A percentile compares a stretch with the other conserved stretches of the same genome.
Conservation (phyloP, 2,329 filamentous ascomycete genomes). For the Davidsoniella neocaledoniae region DNA sequence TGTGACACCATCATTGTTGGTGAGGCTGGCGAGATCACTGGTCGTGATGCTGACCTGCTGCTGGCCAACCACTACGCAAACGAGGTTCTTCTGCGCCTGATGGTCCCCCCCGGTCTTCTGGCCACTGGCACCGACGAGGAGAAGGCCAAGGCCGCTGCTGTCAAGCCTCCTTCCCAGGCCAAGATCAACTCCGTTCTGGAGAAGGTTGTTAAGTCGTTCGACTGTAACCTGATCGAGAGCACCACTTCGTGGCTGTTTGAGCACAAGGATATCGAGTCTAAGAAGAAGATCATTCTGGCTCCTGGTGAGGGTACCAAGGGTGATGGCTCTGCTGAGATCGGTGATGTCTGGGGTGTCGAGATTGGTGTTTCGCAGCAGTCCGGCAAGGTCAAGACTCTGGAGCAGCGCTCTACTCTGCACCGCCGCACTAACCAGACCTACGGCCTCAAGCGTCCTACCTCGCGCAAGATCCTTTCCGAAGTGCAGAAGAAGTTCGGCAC, state of each 20-base stretch:
- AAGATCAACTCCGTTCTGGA: slow-evolving; percentile 79
- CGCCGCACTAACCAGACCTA: slow-evolving; percentile 86
- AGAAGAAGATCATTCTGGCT: slow-evolving; percentile 94
- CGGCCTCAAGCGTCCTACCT: slow-evolving; percentile 83
- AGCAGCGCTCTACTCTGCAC: slow-evolving; percentile 80
- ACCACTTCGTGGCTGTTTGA: slow-evolving; percentile 96
- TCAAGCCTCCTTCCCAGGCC: slow-evolving; percentile 69
- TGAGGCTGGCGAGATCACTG: slow-evolving; percentile 47
- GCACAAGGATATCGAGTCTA: slow-evolving; percentile 89
- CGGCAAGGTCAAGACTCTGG: slow-evolving; percentile 86
- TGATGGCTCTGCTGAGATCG: slow-evolving; percentile 72
- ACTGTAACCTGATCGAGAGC: slow-evolving; percentile 87
- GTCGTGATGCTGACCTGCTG: slow-evolving; percentile 70
- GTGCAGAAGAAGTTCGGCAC: slow-evolving; percentile 93
- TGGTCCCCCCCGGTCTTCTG: slow-evolving; percentile 79
- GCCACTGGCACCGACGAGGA: slow-evolving; percentile 77
- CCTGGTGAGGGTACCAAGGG: slow-evolving; percentile 78
- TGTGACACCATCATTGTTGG: slow-evolving; percentile 78
- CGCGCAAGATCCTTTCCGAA: slow-evolving; percentile 81
- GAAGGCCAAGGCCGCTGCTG: slow-evolving; percentile 74
- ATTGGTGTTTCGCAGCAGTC: slow-evolving; percentile 78
- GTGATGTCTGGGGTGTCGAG: slow-evolving; percentile 96
- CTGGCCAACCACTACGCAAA: slow-evolving; percentile 91
- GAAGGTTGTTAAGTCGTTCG: slow-evolving; percentile 82
- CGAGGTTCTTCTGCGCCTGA: slow-evolving; percentile 77